Conservation (phyloP, 176 grass and related monocot species). For the Poa annua region DNA sequence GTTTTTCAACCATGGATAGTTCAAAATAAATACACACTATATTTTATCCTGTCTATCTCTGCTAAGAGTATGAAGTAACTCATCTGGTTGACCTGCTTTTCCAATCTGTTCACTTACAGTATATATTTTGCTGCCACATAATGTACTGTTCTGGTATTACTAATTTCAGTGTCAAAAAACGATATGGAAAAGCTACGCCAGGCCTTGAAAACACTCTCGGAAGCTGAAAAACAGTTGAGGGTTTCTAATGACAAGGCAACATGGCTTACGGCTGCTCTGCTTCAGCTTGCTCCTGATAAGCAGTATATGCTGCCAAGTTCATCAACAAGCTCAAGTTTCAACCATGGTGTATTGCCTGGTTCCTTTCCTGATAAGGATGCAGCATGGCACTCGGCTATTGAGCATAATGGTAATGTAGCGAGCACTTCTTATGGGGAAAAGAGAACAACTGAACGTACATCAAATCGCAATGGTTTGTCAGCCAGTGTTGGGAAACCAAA, state of each 20-base stretch:
- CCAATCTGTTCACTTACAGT: slow-evolving; percentile 5
- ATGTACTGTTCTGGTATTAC: slow-evolving; percentile 34
- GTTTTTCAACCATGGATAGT: not conserved
- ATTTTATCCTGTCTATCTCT: slow-evolving; percentile 25
- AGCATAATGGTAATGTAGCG: slow-evolving; percentile 41
- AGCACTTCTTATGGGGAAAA: slow-evolving; percentile 47
- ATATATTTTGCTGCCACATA: slow-evolving; percentile 23
- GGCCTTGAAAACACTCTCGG: slow-evolving; percentile 67
- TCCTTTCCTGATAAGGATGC: slow-evolving; percentile 50
- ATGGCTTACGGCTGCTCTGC: slow-evolving; percentile 80
- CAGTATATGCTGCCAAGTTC: slow-evolving; percentile 70
- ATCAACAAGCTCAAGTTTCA: slow-evolving; percentile 62
- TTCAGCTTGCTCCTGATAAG: slow-evolving; percentile 89
- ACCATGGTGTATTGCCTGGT: slow-evolving; percentile 39
- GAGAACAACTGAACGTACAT: slow-evolving; percentile 38
- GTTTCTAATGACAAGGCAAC: slow-evolving; percentile 71
- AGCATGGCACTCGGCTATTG: slow-evolving; percentile 31
- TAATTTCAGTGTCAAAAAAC: slow-evolving; percentile 67
- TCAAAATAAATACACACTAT: slow-evolving; percentile 6
- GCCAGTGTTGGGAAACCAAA: slow-evolving; percentile 44
- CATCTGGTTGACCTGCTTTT: slow-evolving; percentile 14
- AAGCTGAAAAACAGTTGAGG: slow-evolving; percentile 83
- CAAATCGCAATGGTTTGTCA: slow-evolving; percentile 42
- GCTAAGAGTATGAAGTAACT: slow-evolving; percentile 11
- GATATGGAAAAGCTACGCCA: slow-evolving; percentile 80